A percentile compares a stretch with the other conserved stretches of the same genome.
These are phyloP conservation scores for Ceratobasidium sp. DNA, from an alignment of 1,284 basidiomycete genomes.

Conservation along the genomic window DNA sequence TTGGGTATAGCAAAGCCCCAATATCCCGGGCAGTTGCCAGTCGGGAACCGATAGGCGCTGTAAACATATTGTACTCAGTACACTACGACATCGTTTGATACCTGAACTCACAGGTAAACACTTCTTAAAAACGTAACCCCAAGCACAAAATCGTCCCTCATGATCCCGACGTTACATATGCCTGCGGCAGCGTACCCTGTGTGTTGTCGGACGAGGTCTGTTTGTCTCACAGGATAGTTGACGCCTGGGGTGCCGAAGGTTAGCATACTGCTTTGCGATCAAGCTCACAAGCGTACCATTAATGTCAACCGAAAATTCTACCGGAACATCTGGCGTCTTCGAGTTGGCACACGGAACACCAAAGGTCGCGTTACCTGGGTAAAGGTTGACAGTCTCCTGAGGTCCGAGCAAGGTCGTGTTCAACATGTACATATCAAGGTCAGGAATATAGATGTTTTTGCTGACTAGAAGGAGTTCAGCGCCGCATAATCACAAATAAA, in stretches of 20 bases:
- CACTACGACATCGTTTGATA: background rate
- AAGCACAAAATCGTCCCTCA: conserved; percentile 6
- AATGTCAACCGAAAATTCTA: conserved; percentile 29
- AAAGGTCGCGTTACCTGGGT: conserved; percentile 28
- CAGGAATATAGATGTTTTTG: conserved; percentile 32
- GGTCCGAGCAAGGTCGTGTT: conserved; percentile 9
- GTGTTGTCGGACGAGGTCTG: conserved; percentile 6
- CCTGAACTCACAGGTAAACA: conserved; percentile 21
- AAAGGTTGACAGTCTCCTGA: conserved; percentile 16
- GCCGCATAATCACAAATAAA: background rate
- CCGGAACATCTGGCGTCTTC: conserved; percentile 5
- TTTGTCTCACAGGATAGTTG: conserved; percentile 29
- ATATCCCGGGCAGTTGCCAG: conserved; percentile 29
- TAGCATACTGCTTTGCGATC: background rate
- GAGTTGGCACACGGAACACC: conserved; percentile 14
- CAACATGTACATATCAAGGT: conserved; percentile 22
- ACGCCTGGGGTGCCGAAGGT: background rate
- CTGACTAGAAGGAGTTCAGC: conserved; percentile 3
- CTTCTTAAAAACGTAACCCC: conserved; percentile 32
- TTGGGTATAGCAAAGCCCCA: conserved; percentile 30
- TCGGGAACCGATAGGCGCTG: conserved; percentile 34
- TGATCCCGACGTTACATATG: conserved; percentile 25
- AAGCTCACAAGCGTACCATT: background rate
- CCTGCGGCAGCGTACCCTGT: background rate
- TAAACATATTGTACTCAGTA: background rate